Conservation (phyloP, 495 filamentous ascomycete genomes). For the Neurospora sublineolata region DNA sequence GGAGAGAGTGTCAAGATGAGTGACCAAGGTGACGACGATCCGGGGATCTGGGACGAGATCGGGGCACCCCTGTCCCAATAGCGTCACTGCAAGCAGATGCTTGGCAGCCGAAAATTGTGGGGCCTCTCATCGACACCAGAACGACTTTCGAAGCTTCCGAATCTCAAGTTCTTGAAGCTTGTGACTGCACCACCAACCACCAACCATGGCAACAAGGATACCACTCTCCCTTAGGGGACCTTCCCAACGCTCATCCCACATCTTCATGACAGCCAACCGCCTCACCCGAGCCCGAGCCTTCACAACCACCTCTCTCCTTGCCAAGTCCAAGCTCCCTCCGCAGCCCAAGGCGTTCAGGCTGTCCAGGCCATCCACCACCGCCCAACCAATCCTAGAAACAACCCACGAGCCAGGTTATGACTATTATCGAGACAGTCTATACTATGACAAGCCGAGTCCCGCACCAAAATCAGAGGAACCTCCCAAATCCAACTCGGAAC, state of each 20-base stretch:
- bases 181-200: background rate
- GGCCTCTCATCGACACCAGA: background rate
- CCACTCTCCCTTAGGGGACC: background rate
- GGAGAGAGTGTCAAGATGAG: background rate
- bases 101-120: background rate
- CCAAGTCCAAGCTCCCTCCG: background rate
- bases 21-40: background rate
- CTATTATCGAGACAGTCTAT: too few relatives aligned
- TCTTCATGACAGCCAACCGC: background rate
- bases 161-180: background rate
- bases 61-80: constrained; percentile 1
- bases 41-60: background rate
- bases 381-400: background rate
- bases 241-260: background rate
- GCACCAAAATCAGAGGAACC: background rate
- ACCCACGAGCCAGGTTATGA: background rate
- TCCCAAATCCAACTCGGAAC: background rate
- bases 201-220: constrained; percentile 8
- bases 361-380: background rate
- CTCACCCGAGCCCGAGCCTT: background rate
- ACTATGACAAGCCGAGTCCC: background rate
- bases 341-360: background rate
- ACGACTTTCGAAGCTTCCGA: background rate
- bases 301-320: constrained; percentile 3
- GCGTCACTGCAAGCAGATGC: background rate